These are phyloP conservation scores for Neoboletus brunneissimus DNA, from an alignment of 768 basidiomycete genomes.

Conservation along the genomic window DNA sequence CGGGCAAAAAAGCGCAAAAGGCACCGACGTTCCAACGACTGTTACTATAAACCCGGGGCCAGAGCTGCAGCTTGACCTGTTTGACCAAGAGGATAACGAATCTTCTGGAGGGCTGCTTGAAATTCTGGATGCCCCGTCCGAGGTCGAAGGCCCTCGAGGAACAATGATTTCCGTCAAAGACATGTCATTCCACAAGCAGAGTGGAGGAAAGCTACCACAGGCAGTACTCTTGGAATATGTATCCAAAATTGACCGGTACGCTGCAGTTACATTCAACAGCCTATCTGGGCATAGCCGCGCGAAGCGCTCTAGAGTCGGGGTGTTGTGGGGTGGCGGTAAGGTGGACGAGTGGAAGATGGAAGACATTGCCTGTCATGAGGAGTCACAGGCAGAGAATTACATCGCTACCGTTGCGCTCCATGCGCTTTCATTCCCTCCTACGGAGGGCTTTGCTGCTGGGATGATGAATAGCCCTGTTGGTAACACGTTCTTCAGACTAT, in stretches of 20 bases:
- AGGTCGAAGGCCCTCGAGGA: slow-evolving; percentile 56
- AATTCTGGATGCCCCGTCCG: slow-evolving; percentile 63
- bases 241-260: slow-evolving; percentile 67
- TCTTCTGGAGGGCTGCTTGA: slow-evolving; percentile 64
- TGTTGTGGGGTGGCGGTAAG: slow-evolving; percentile 69
- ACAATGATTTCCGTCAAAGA: slow-evolving; percentile 56
- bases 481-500: slow-evolving; percentile 66
- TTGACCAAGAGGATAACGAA: slow-evolving; percentile 51
- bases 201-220: slow-evolving; percentile 81
- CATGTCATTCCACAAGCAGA: slow-evolving; percentile 80
- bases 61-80: slow-evolving; percentile 39
- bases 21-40: neutral
- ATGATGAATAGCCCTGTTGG: slow-evolving; percentile 42
- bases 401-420: slow-evolving; percentile 85
- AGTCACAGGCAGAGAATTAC: slow-evolving; percentile 84
- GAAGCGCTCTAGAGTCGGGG: slow-evolving; percentile 64
- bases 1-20: neutral
- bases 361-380: slow-evolving; percentile 75
- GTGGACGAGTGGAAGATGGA: slow-evolving; percentile 77
- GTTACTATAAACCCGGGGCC: neutral
- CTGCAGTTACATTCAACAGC: slow-evolving; percentile 62
- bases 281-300: slow-evolving; percentile 74
- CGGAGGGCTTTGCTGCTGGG: slow-evolving; percentile 63
- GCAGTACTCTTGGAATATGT: slow-evolving; percentile 65
- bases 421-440: slow-evolving; percentile 61